Base-by-base conservation (phyloP, 257 asterid genomes). In the Solanum chaucha region DNA sequence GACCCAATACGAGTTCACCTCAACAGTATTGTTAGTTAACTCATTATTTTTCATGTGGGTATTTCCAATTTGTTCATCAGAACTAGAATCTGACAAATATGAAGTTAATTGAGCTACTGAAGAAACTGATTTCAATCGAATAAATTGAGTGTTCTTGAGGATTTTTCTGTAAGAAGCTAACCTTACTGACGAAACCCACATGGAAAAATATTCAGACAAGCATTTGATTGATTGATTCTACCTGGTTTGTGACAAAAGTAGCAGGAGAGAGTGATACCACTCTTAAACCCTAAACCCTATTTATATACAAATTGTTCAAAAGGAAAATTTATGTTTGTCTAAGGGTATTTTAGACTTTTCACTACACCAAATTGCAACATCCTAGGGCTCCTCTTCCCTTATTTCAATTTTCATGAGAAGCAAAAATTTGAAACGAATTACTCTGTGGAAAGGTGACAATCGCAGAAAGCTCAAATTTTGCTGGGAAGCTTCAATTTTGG, bases 101-200 rank as follows among this genome's bases (percentile, higher is more conserved):
- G 94, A 90, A 80, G 90, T 91, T 92, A 92, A 92, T 82, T 92
- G 94, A 35, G 96, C 95, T 61, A 91, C 93, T 20, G 98, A 92
- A 10, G 93, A 92, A 90, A 91, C 90, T 40, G 95, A 90, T 28
- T 86, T 91, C 10, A 86, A 90, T 65, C 93, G 90, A 82, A 87
- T 70, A 73, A 88, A 92, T 41, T 88, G 94, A 3, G 2, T 86
- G 87, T 51, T 86, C 81, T 70, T 88, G 81, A 86, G 86, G 44
- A 89, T 55, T 8, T 85, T 87, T 86, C 40, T 89, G 86, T 61
- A 88, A 88, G 91, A 89, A 89, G 86, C 91, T 88, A 89, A 89
- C 94, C 95, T 91, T 88, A 90, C 61, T 78, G 91, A 24, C 77
- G 93, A 77, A 87, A 86, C 87, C 89, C 90, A 89, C 98, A 94